Evolutionary conservation across 2,329 filamentous ascomycete species (phyloP).

Genomic region (Beauveria australis): DNA sequence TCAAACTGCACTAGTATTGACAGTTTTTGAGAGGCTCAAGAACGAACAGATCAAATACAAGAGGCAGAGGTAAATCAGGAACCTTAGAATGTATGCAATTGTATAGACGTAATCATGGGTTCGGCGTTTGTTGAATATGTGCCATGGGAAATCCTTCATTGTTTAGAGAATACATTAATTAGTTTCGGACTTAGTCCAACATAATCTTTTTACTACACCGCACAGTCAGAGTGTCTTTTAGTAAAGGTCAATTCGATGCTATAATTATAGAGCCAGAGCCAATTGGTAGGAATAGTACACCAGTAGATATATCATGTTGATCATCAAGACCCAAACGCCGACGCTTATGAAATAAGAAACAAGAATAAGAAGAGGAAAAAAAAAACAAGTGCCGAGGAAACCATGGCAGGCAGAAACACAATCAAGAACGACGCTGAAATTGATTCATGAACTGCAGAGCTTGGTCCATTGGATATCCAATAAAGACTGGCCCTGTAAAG

Average conservation of each 20-base stretch:
- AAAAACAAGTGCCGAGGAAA: neutral
- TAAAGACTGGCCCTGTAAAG: constrained; percentile 89
- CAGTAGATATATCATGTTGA: neutral
- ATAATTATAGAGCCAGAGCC: neutral
- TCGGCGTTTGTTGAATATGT: neutral
- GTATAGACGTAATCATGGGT: neutral
- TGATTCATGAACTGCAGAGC: constrained; percentile 67
- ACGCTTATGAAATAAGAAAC: constrained; percentile 19
- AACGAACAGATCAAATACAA: neutral
- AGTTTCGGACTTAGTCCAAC: neutral
- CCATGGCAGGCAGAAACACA: constrained; percentile 12
- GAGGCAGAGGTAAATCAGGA: neutral
- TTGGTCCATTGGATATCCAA: constrained; percentile 81
- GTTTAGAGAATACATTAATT: neutral
- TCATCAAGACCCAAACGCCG: constrained; percentile 20
- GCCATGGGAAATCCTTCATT: neutral
- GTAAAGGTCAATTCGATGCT: neutral
- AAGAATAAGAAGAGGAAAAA: constrained; percentile 8
- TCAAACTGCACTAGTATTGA: constrained; percentile 2
- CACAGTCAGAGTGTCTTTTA: neutral
- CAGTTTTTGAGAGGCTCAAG: neutral
- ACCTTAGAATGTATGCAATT: neutral
- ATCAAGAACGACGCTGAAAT: constrained; percentile 26
- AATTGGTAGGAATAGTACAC: neutral
- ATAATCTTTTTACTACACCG: neutral